A percentile compares a stretch with the other conserved stretches of the same genome.
phyloP scores from a whole-genome alignment of 805 yeast genomes.

The Saturnispora zaruensis region DNA sequence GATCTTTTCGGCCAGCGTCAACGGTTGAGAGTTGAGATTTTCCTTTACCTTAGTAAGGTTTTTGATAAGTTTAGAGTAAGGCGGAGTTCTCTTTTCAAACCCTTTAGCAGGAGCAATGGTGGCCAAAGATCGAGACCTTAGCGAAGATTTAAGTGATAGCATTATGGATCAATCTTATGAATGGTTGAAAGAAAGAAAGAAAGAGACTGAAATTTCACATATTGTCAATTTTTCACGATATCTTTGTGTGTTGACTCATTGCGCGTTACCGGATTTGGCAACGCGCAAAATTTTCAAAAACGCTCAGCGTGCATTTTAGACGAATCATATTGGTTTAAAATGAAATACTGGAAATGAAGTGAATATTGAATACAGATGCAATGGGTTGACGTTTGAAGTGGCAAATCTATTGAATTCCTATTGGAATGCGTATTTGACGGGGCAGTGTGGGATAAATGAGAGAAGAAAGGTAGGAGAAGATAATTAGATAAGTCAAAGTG shows the following conservation, averaged over 20 bases:
- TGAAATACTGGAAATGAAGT: too few species aligned
- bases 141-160: neutral
- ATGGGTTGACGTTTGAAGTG: too few species aligned
- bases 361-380: too few species aligned
- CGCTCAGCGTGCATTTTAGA: neutral
- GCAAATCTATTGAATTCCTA: too few species aligned
- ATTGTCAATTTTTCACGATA: neutral
- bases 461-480: too few species aligned
- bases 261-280: constrained; percentile 1
- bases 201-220: neutral
- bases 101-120: constrained; percentile 41
- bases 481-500: too few species aligned
- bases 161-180: neutral
- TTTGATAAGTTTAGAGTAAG: constrained; percentile 65
- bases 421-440: too few species aligned
- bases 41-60: constrained; percentile 41
- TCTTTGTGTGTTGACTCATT: constrained; percentile 2
- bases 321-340: neutral
- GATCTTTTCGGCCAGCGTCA: constrained; percentile 92
- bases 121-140: constrained; percentile 2
- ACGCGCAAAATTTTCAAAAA: neutral
- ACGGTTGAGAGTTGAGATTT: constrained; percentile 41
- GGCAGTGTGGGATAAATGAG: too few species aligned
- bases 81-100: constrained; percentile 70
- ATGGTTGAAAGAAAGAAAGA: neutral